Evolutionary conservation across 2,329 filamentous ascomycete species (phyloP).

Genomic region (Bipolaris zeicola): DNA sequence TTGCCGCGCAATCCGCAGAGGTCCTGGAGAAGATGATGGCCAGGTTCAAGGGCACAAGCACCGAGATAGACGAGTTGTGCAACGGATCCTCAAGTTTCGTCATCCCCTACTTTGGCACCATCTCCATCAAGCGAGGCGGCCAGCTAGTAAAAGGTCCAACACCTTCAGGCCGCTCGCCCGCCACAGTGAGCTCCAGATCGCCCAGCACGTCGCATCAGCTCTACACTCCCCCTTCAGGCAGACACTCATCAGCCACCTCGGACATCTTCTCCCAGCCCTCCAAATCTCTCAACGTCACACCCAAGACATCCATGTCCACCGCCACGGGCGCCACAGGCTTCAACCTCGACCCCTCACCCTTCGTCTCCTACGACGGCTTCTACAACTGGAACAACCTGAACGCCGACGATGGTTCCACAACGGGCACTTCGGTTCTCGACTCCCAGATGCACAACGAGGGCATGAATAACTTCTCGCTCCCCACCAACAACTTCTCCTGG

Average conservation of each 20-base stretch:
- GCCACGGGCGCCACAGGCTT: slow-evolving; percentile 15
- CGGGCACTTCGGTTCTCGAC: slow-evolving; percentile 8
- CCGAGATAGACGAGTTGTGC: slow-evolving; percentile 16
- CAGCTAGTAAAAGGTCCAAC: slow-evolving; percentile 14
- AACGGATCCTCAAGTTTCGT: slow-evolving; percentile 36
- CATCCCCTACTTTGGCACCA: slow-evolving; percentile 52
- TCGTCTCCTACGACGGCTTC: slow-evolving; percentile 49
- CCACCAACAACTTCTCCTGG: slow-evolving; percentile 47
- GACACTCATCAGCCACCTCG: slow-evolving; percentile 9
- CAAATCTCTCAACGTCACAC: slow-evolving; percentile 17
- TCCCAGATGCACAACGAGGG: slow-evolving; percentile 39
- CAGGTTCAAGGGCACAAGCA: slow-evolving; percentile 30
- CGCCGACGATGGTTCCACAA: slow-evolving; percentile 19
- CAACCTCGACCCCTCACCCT: slow-evolving; percentile 31
- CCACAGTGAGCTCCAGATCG: slow-evolving; percentile 1
- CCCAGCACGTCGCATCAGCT: slow-evolving; percentile 8
- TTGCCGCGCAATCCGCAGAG: slow-evolving; percentile 47
- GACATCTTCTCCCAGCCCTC: slow-evolving; percentile 21
- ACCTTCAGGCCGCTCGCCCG: slow-evolving; percentile 3
- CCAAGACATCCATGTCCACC: slow-evolving; percentile 22
- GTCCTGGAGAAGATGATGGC: slow-evolving; percentile 48
- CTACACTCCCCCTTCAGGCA: slow-evolving; percentile 22
- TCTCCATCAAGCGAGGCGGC: slow-evolving; percentile 44
- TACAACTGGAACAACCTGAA: slow-evolving; percentile 43
- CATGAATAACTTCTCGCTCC: slow-evolving; percentile 40